Evolutionary conservation across 2,329 filamentous ascomycete genomes (phyloP).

Genomic region (Xylaria sp.): DNA sequence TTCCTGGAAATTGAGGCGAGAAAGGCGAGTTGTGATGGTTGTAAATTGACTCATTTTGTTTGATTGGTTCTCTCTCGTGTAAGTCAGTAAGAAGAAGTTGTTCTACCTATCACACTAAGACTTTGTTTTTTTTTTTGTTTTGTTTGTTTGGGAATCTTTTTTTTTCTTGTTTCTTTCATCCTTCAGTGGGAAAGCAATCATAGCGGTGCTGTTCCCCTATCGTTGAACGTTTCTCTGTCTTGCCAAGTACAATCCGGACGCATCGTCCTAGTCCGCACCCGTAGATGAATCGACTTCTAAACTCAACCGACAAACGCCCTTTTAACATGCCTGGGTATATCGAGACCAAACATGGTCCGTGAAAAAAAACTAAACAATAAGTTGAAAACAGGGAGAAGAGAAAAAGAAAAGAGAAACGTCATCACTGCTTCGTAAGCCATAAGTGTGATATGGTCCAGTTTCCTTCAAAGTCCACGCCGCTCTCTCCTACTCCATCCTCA

Average conservation of each 20-base stretch:
- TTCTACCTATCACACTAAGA: no score
- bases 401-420: conserved; percentile 20
- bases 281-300: conserved; percentile 18
- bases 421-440: conserved; percentile 30
- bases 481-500: background rate
- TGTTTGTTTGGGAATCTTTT: background rate
- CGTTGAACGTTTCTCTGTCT: conserved; percentile 19
- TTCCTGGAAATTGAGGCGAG: background rate
- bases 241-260: conserved; percentile 1
- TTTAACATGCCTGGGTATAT: conserved; percentile 32
- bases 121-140: background rate
- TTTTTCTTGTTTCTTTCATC: conserved; percentile 16
- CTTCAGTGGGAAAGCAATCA: conserved; percentile 28
- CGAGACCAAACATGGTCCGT: conserved; percentile 20
- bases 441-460: conserved; percentile 21
- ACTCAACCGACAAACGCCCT: conserved; percentile 14
- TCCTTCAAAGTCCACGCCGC: conserved; percentile 21
- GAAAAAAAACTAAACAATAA: background rate
- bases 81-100: no score
- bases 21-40: background rate
- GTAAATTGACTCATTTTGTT: background rate
- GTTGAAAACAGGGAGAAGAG: background rate
- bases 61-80: no score
- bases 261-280: conserved; percentile 23
- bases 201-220: conserved; percentile 25